Conservation (phyloP, 2,329 filamentous ascomycete species). For the Cladorrhinum sp. region DNA sequence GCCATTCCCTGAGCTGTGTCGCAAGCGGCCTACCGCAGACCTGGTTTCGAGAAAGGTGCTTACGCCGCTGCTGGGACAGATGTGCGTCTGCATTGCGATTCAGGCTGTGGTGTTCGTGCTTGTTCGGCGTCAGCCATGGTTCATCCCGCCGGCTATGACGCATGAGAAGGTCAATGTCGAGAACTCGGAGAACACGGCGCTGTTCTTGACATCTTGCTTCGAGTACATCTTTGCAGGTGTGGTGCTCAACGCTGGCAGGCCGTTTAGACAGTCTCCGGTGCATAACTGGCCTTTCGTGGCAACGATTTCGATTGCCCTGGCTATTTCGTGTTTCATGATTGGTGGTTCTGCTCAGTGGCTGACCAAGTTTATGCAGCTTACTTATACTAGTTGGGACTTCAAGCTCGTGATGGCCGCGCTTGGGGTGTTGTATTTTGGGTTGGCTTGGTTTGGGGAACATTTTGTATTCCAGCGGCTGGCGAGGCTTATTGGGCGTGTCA, state of each 20-base stretch:
- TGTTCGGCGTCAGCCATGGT: constrained; percentile 79
- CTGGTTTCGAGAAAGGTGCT: constrained; percentile 91
- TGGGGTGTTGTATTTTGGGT: constrained; percentile 63
- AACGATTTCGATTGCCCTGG: constrained; percentile 67
- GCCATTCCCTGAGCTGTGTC: constrained; percentile 70
- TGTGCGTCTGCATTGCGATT: constrained; percentile 72
- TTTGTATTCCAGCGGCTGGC: constrained; percentile 68
- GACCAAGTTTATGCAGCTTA: constrained; percentile 77
- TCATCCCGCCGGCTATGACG: constrained; percentile 73
- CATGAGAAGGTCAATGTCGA: constrained; percentile 77
- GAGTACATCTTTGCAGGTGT: constrained; percentile 92
- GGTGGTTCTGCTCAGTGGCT: constrained; percentile 69
- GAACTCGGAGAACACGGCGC: constrained; percentile 88
- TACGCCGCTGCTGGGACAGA: constrained; percentile 84
- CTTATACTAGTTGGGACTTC: constrained; percentile 69
- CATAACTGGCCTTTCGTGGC: constrained; percentile 83
- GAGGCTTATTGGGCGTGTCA: constrained; percentile 60
- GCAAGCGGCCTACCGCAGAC: constrained; percentile 86
- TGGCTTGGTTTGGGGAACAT: constrained; percentile 70
- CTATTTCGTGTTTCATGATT: constrained; percentile 76
- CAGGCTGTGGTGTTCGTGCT: constrained; percentile 72
- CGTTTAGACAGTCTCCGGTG: constrained; percentile 77
- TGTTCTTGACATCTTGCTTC: constrained; percentile 89
- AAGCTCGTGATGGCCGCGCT: constrained; percentile 68
- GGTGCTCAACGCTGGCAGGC: constrained; percentile 84